These are phyloP conservation scores for Caloboletus firmus DNA, from an alignment of 1,284 basidiomycete species.

Conservation along the genomic window DNA sequence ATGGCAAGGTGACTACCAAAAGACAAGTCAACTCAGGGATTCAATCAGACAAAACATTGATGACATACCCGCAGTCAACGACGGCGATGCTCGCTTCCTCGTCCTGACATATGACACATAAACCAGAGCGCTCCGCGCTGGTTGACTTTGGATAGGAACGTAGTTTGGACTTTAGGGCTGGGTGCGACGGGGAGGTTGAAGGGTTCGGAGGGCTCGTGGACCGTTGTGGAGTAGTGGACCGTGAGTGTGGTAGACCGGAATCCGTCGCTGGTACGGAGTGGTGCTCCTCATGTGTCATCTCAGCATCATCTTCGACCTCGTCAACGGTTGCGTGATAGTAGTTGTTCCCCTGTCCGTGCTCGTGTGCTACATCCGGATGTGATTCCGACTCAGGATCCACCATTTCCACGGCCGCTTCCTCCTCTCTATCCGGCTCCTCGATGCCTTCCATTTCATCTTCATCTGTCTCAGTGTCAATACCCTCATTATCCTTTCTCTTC, in stretches of 20 bases:
- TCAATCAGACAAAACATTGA: neutral
- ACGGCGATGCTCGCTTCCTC: constrained; percentile 89
- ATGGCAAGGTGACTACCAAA: constrained; percentile 72
- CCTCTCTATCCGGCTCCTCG: constrained; percentile 17
- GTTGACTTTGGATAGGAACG: constrained; percentile 37
- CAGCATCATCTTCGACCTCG: neutral
- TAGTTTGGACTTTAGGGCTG: constrained; percentile 32
- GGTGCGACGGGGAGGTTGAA: constrained; percentile 20
- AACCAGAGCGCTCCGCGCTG: constrained; percentile 62
- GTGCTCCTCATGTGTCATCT: constrained; percentile 14
- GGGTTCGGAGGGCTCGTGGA: constrained; percentile 12
- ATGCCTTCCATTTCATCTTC: constrained; percentile 17
- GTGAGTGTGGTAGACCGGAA: neutral
- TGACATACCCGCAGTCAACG: constrained; percentile 85
- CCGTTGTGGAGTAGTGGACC: constrained; percentile 13
- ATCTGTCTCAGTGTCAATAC: constrained; percentile 36
- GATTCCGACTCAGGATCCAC: constrained; percentile 20
- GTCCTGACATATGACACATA: constrained; percentile 89
- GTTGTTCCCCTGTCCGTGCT: neutral
- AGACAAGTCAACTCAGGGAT: neutral
- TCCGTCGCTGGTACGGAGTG: neutral
- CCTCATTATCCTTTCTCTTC: constrained; percentile 45
- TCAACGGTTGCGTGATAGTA: neutral
- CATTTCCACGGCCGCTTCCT: constrained; percentile 16
- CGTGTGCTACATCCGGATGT: neutral